A percentile compares a stretch with the other conserved stretches of the same genome.
Evolutionary conservation across 176 grass and related monocot species (phyloP).

Genomic region (Cenchrus purpureus): DNA sequence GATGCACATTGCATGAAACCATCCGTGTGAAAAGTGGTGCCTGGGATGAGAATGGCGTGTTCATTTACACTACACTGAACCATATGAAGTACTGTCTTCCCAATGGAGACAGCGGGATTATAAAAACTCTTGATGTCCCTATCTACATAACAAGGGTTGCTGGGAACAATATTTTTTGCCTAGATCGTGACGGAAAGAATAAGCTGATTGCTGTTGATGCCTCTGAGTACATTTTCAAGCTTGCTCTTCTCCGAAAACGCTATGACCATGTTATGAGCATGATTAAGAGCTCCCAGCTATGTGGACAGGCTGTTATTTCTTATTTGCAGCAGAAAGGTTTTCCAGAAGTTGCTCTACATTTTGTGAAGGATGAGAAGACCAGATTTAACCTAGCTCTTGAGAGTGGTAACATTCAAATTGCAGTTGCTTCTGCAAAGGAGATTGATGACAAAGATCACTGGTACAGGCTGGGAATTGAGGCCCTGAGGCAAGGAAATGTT

Average conservation of each 20-base stretch:
- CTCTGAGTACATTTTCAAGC: conserved; percentile 99
- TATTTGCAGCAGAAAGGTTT: conserved; percentile 99
- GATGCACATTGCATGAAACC: conserved; percentile 95
- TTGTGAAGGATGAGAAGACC: conserved; percentile 98
- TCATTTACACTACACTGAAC: conserved; percentile 92
- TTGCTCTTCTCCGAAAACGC: conserved; percentile 72
- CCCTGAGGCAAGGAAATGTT: conserved; percentile 92
- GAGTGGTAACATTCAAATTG: conserved; percentile 98
- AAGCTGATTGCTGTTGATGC: conserved; percentile 83
- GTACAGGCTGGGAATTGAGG: conserved; percentile 94
- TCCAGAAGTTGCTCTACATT: conserved; percentile 99
- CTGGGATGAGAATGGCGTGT: conserved; percentile 96
- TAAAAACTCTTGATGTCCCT: conserved; percentile 90
- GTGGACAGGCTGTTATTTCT: conserved; percentile 94
- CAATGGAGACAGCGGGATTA: conserved; percentile 93
- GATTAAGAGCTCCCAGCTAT: conserved; percentile 93
- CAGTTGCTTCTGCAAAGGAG: conserved; percentile 97
- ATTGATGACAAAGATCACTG: conserved; percentile 99
- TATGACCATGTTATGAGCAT: conserved; percentile 99
- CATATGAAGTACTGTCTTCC: conserved; percentile 99
- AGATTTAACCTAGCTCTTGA: conserved; percentile 97
- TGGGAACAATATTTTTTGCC: conserved; percentile 75
- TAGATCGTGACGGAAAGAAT: conserved; percentile 97
- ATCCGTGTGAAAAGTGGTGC: conserved; percentile 99
- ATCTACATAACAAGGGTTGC: conserved; percentile 95